Base-by-base conservation (phyloP, 2,329 filamentous ascomycete species). In the Pseudocercospora macadamiae region DNA sequence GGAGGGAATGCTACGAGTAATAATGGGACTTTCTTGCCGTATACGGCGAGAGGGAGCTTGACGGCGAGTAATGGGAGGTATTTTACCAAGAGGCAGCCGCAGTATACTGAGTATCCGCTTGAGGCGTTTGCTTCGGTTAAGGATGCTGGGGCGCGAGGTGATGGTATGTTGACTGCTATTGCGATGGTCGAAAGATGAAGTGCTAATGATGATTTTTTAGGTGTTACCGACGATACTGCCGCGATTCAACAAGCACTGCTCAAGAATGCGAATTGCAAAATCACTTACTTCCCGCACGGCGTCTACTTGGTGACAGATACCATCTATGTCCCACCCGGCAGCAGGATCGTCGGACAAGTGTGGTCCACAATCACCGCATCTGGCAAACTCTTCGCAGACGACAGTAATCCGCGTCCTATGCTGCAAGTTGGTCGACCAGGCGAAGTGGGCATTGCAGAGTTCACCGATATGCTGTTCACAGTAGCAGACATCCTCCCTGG, bases 341-440 rank as follows among this genome's bases (percentile, higher is more conserved):
- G 79, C 3, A 75, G 77, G 1, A 78, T 87, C 32, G 76, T 85
- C 5, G 84, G 84, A 23, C 81, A 86, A 68, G 78, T 78, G 4
- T 83, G 81, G 75, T 77, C 82, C 76, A 8, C 80, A 82, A 67
- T 79, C 74, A 66, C 57, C n/a, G 83, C 75, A 2, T 71, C 70
- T 3, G 83, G 83, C 9, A 57, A 64, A 57, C 76, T 73, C 45
- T 86, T 82, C 69, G 74, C 67, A 54, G 72, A 79, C 55, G 69
- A 73, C 0, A 70, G 61, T 42, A 73, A 73, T 34, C 83, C 84
- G 0, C 72, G 73, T 42, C 75, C 81, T 1, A 74, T 86, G 18
- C 71, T 85, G 9, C 72, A 76, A 65, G 76, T 88, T 3, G 85
- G 84, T 10, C 73, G 76, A 2, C 58, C 74, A 0, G 81, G 79